Evolutionary conservation across 2,329 filamentous ascomycete species (phyloP).

Genomic region (Periconia sp.): DNA sequence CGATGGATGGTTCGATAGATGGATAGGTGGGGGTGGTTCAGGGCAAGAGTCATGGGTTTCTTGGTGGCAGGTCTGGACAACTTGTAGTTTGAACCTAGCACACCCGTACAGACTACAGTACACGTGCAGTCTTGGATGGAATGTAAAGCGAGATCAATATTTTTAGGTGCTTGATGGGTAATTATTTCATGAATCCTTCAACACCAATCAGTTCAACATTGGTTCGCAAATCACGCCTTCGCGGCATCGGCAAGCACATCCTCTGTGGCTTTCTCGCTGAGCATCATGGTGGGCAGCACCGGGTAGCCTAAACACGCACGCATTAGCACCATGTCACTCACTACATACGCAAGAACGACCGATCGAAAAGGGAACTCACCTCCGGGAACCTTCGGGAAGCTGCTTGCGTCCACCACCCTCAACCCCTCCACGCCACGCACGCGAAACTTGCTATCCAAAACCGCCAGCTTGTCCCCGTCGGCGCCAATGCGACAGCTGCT

Average conservation of each 20-base stretch:
- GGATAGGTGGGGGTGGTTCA: no score
- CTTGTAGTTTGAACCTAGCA: no score
- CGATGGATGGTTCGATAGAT: no score
- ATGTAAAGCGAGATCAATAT: no score
- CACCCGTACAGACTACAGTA: no score
- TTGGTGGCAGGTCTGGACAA: no score
- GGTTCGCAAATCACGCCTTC: background rate
- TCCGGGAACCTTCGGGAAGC: slow-evolving; percentile 45
- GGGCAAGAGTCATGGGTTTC: no score
- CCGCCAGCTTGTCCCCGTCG: slow-evolving; percentile 14
- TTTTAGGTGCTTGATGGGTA: no score
- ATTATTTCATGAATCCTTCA: no score
- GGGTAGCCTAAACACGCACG: slow-evolving; percentile 2
- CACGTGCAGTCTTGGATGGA: no score
- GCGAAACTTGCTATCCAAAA: slow-evolving; percentile 18
- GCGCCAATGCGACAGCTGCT: slow-evolving; percentile 18
- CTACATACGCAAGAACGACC: background rate
- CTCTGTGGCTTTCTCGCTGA: slow-evolving; percentile 59
- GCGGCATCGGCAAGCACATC: slow-evolving; percentile 40
- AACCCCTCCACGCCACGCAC: slow-evolving; percentile 14
- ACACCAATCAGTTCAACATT: background rate
- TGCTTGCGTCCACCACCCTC: slow-evolving; percentile 23
- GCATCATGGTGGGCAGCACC: slow-evolving; percentile 11
- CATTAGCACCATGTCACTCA: background rate
- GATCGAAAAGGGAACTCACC: slow-evolving; percentile 21